Percentiles rank a stretch among this genome's conserved stretches.
phyloP scores from a whole-genome alignment of 176 grass and related monocot species.

The Aegilops speltoides region DNA sequence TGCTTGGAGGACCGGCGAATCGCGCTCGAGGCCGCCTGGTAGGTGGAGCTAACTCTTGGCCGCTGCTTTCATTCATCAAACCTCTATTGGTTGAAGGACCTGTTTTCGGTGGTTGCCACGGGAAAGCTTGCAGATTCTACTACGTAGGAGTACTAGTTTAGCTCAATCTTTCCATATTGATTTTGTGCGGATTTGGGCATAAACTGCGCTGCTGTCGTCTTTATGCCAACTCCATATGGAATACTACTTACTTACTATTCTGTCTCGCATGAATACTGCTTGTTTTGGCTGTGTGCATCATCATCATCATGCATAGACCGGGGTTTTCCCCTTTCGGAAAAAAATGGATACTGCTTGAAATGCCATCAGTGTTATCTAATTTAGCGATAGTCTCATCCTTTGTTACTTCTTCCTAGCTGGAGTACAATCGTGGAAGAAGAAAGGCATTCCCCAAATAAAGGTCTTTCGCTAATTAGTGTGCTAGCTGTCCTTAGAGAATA shows the following conservation, averaged over 20 bases:
- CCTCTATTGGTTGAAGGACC: constrained; percentile 10
- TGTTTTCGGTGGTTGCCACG: background rate
- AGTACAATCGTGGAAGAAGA: background rate
- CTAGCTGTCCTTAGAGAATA: background rate
- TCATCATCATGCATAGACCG: too few species aligned
- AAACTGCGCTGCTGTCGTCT: background rate
- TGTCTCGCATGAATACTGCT: background rate
- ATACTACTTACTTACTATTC: background rate
- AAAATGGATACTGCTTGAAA: background rate
- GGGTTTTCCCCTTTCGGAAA: too few species aligned
- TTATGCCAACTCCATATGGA: background rate
- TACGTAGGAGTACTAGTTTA: background rate
- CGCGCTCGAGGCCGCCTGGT: constrained; percentile 88
- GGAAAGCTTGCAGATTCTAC: background rate
- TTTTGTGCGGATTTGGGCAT: constrained; percentile 18
- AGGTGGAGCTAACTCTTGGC: constrained; percentile 38
- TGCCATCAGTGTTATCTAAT: background rate
- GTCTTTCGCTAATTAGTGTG: background rate
- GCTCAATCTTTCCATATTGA: background rate
- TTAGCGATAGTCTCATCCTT: background rate
- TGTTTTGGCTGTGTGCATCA: background rate
- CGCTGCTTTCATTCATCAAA: constrained; percentile 10
- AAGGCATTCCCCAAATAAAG: background rate
- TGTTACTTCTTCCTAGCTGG: background rate
- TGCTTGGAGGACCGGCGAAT: constrained; percentile 87